Conservation (phyloP, 495 filamentous ascomycete genomes). For the Xylaria curta region DNA sequence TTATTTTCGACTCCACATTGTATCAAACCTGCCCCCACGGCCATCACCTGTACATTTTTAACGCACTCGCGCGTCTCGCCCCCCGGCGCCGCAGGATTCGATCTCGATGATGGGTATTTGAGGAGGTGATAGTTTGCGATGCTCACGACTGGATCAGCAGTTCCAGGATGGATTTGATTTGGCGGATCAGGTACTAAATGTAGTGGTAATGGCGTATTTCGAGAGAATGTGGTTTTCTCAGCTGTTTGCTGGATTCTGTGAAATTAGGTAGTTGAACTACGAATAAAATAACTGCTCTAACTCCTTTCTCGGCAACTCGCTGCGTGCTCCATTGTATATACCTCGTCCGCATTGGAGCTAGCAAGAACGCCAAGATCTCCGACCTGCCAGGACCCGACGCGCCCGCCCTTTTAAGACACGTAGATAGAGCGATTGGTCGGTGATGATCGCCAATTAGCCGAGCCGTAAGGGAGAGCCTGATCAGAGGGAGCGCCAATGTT, state of each 20-base stretch:
- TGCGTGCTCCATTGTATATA: neutral
- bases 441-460: too few species aligned
- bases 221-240: constrained; percentile 10
- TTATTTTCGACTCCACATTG: constrained; percentile 35
- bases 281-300: constrained; percentile 6
- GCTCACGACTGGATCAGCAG: constrained; percentile 18
- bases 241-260: neutral
- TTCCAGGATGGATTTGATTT: constrained; percentile 23
- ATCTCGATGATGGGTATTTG: constrained; percentile 22
- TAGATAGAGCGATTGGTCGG: too few species aligned
- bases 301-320: neutral
- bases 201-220: constrained; percentile 23
- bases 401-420: too few species aligned
- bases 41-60: constrained; percentile 40
- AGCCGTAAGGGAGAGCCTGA: too few species aligned
- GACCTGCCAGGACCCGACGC: too few species aligned
- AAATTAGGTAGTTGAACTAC: constrained; percentile 22
- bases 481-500: too few species aligned
- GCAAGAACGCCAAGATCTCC: neutral
- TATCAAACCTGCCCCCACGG: constrained; percentile 33
- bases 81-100: constrained; percentile 33
- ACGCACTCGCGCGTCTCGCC: constrained; percentile 35
- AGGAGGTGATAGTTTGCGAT: constrained; percentile 13
- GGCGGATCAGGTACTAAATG: constrained; percentile 12
- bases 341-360: neutral